Percentiles rank a stretch among this genome's conserved stretches.
phyloP scores from a whole-genome alignment of 73 alveolate species.

The Stentor coeruleus region DNA sequence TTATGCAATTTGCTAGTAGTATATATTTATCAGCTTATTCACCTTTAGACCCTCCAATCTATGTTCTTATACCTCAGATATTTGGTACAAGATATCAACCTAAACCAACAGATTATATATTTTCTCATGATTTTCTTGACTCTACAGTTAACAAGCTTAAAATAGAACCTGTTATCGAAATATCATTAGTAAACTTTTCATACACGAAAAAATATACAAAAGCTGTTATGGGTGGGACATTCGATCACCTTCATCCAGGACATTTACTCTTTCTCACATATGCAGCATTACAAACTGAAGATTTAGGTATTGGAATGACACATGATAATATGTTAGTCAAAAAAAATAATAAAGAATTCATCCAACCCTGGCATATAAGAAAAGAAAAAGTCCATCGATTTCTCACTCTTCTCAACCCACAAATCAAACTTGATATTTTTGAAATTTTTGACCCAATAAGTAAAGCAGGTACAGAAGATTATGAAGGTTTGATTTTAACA shows the following conservation, averaged over 20 bases:
- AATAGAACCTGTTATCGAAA: not conserved
- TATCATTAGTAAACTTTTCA: not conserved
- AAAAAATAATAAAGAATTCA: constrained; percentile 24
- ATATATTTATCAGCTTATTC: constrained; percentile 1
- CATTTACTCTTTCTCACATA: constrained; percentile 43
- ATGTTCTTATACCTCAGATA: not conserved
- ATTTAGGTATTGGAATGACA: constrained; percentile 46
- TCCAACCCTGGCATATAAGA: not conserved
- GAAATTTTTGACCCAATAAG: constrained; percentile 38
- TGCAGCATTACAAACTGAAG: constrained; percentile 42
- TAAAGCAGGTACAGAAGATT: not conserved
- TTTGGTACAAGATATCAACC: not conserved
- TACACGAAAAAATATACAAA: not conserved
- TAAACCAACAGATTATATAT: not conserved
- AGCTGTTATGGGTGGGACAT: constrained; percentile 61
- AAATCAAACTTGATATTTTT: constrained; percentile 26
- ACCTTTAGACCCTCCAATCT: not conserved
- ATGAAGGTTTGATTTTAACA: not conserved
- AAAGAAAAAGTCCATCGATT: not conserved
- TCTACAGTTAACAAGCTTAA: not conserved
- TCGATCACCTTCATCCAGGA: constrained; percentile 59
- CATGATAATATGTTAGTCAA: constrained; percentile 33
- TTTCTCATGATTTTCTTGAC: not conserved
- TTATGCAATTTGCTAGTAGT: too few species aligned
- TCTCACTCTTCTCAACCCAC: not conserved